Evolutionary conservation across 805 yeast species (phyloP).

Genomic region (Candida corydali): DNA sequence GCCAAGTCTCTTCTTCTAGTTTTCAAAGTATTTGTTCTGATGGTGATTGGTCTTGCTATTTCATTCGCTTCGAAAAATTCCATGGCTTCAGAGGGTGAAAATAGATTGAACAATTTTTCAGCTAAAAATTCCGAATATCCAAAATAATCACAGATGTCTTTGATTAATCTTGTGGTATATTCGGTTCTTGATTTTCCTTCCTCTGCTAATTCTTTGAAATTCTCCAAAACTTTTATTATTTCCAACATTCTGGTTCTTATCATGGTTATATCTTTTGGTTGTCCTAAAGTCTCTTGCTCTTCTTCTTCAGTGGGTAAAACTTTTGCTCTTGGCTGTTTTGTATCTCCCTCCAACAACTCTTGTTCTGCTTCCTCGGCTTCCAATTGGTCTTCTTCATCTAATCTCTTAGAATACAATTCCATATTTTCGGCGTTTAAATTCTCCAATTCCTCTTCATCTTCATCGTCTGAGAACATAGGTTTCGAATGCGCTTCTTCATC

Average conservation of each 20-base stretch:
- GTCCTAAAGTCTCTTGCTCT: conserved; percentile 49
- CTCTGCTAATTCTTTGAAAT: conserved; percentile 77
- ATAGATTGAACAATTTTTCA: conserved; percentile 85
- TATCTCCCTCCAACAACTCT: conserved; percentile 57
- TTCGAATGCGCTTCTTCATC: conserved; percentile 57
- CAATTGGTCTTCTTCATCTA: conserved; percentile 55
- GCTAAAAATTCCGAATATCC: conserved; percentile 92
- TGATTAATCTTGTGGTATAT: conserved; percentile 70
- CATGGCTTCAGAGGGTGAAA: conserved; percentile 93
- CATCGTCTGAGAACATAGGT: conserved; percentile 83
- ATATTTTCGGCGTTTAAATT: conserved; percentile 74
- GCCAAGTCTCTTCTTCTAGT: conserved; percentile 95
- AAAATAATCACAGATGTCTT: conserved; percentile 88
- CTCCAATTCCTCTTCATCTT: conserved; percentile 54
- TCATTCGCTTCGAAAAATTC: conserved; percentile 99
- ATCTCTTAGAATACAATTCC: conserved; percentile 68
- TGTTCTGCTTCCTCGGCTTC: conserved; percentile 45
- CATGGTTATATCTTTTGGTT: conserved; percentile 72
- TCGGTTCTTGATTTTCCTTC: conserved; percentile 85
- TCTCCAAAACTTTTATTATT: conserved; percentile 88
- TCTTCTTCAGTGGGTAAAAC: conserved; percentile 70
- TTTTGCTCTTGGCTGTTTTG: conserved; percentile 67
- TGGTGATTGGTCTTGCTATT: conserved; percentile 92
- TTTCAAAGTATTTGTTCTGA: conserved; percentile 94
- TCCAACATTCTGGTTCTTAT: conserved; percentile 94